Evolutionary conservation across 345 rosid genomes (phyloP).

Genomic region (Hypericum androsaemum): DNA sequence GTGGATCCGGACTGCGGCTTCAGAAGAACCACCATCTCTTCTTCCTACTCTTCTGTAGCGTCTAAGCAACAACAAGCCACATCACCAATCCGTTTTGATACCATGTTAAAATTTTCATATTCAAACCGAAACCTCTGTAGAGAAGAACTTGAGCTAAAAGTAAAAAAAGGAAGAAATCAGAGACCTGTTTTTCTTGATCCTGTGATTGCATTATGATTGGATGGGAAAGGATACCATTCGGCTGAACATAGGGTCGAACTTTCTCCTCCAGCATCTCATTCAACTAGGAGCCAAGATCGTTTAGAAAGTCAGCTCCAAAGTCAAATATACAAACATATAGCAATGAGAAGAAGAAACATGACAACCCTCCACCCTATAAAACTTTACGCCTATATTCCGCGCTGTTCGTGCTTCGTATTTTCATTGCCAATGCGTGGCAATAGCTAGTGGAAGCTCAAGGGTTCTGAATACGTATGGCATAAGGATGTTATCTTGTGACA

Average conservation of each 20-base stretch:
- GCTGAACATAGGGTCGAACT: constrained; percentile 56
- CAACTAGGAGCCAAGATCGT: constrained; percentile 35
- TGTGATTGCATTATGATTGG: constrained; percentile 50
- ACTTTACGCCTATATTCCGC: no score
- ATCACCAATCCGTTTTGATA: no score
- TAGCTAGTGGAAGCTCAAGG: no score
- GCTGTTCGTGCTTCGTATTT: no score
- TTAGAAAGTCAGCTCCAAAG: background rate
- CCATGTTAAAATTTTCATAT: no score
- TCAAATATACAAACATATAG: background rate
- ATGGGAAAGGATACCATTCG: constrained; percentile 39
- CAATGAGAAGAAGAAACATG: background rate
- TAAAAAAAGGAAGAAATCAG: background rate
- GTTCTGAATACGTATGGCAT: no score
- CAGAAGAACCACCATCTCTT: constrained; percentile 74
- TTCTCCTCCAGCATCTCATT: constrained; percentile 78
- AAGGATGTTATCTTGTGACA: no score
- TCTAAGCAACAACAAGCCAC: no score
- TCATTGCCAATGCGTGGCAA: no score
- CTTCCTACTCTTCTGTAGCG: constrained; percentile 33
- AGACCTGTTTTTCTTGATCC: constrained; percentile 37
- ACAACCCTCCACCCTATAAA: no score
- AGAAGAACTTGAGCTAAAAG: background rate
- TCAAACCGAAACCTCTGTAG: no score
- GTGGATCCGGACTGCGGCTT: background rate